Conservation (phyloP, 805 yeast species). For the Kazachstania viticola region DNA sequence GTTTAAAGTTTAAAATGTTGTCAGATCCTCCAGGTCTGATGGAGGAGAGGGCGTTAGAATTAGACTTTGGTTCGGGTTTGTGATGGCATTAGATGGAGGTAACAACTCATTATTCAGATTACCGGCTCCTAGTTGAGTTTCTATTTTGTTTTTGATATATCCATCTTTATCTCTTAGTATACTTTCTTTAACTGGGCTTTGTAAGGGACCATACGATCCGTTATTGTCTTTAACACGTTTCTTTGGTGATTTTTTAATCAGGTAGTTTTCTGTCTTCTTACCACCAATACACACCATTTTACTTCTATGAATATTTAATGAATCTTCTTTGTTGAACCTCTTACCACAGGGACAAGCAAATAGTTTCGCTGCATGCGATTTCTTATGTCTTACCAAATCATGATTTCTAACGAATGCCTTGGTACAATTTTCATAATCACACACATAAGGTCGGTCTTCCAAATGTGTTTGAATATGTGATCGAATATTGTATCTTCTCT, state of each 20-base stretch:
- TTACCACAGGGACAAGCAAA: constrained; percentile 88
- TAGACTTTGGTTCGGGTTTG: too few relatives aligned
- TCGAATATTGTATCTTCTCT: constrained; percentile 81
- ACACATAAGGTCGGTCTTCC: constrained; percentile 83
- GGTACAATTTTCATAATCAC: constrained; percentile 52
- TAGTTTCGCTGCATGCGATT: constrained; percentile 68
- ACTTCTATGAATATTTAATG: constrained; percentile 67
- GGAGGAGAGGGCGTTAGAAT: background rate
- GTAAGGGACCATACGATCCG: too few relatives aligned
- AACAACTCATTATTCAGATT: constrained; percentile 1
- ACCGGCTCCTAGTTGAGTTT: constrained; percentile 13
- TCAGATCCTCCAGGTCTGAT: too few relatives aligned
- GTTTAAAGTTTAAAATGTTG: too few relatives aligned
- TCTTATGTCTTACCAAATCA: constrained; percentile 81
- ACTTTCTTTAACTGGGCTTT: constrained; percentile 19
- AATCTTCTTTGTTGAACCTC: constrained; percentile 82
- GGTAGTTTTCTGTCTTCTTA: constrained; percentile 18
- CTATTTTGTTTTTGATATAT: constrained; percentile 13
- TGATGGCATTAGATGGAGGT: constrained; percentile 5
- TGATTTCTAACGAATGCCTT: constrained; percentile 92
- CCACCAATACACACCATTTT: constrained; percentile 81
- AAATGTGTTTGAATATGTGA: constrained; percentile 96
- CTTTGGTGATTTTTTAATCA: constrained; percentile 22
- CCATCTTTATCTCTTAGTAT: constrained; percentile 12
- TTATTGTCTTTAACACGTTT: constrained; percentile 20